Percentiles rank a stretch among this genome's conserved stretches.
phyloP scores from a whole-genome alignment of 257 asterid species.

The Gynochthodes officinalis region DNA sequence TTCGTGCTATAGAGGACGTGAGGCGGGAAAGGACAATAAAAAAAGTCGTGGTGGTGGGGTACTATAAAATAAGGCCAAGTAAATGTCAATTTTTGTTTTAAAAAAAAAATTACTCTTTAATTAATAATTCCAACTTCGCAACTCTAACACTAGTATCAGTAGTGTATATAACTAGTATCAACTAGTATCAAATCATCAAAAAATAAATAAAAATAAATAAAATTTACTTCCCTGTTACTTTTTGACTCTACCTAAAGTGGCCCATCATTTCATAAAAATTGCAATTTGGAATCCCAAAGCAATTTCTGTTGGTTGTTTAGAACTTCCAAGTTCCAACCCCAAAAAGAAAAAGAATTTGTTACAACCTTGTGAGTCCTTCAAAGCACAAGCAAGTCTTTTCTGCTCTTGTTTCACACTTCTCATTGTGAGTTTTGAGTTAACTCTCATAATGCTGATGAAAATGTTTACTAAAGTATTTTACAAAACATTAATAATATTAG shows the following conservation, averaged over 20 bases:
- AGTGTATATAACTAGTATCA: no score
- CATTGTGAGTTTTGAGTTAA: no score
- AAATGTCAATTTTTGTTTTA: no score
- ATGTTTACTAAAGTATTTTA: no score
- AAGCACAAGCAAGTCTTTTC: not conserved
- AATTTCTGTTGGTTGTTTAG: not conserved
- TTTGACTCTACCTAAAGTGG: not conserved
- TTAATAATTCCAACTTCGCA: no score
- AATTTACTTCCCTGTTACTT: not conserved
- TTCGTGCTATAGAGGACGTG: not conserved
- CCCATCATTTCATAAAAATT: not conserved
- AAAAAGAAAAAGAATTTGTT: not conserved
- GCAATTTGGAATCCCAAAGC: not conserved
- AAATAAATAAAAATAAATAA: not conserved
- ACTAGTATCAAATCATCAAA: not conserved
- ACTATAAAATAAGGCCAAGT: not conserved
- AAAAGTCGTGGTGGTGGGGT: not conserved
- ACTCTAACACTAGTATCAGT: no score
- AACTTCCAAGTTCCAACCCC: not conserved
- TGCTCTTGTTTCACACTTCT: not conserved
- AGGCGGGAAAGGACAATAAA: not conserved
- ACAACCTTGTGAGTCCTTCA: no score
- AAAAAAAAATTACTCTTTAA: no score
- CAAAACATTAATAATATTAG: no score
- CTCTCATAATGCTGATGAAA: no score